Base-by-base conservation (phyloP, 306 rosid species). In the Quercus glauca region DNA sequence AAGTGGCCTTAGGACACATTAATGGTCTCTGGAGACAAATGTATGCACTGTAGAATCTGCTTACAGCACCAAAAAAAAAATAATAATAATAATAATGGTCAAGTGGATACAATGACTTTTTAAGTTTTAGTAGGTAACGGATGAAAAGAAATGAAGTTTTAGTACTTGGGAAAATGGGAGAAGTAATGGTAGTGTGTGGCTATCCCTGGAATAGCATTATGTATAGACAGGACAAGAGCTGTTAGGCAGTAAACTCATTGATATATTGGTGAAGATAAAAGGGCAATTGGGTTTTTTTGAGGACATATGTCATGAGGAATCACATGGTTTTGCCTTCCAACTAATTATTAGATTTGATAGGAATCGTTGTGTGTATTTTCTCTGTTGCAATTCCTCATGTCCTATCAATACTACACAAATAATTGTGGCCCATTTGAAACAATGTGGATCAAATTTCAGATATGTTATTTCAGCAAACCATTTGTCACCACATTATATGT, bases 1-100 rank as follows among this genome's bases (percentile, higher is more conserved):
- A 92, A 85, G 55, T 94, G 98, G 0, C 98, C 97, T 81, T 88
- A 92, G 28, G 97, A 97, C 73, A 94, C 96, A 87, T 89, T 91
- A 69, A 74, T 73, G 17, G 53, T 49, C 53, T 49, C 53, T 49
- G 53, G 53, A 49, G 45, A 41, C 11, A 41, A 41, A 8, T 41
- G 0, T 0, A 41, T 41, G 45, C 12, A 41, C 45, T 41, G 45
- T 41, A 41, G 45, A 41, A 41, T 41, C 17, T 11, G 53, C 53
- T 49, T 49, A 49, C 17, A 41, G 45, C 17, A 12, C 53, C 53
- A 0, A 9, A 43, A 43, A 43, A 43, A 43, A 43, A 9, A 11
- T 2, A 10, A 0, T 9, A 35, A 6, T 1, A 6, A 6, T 0
- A 37, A 37, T 37, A 37, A 13, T 12, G 13, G 53, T 3, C 53